Percentiles rank a stretch among this genome's conserved stretches.
Evolutionary conservation across 768 basidiomycete species (phyloP).

Genomic region (Dentipellis fragilis): DNA sequence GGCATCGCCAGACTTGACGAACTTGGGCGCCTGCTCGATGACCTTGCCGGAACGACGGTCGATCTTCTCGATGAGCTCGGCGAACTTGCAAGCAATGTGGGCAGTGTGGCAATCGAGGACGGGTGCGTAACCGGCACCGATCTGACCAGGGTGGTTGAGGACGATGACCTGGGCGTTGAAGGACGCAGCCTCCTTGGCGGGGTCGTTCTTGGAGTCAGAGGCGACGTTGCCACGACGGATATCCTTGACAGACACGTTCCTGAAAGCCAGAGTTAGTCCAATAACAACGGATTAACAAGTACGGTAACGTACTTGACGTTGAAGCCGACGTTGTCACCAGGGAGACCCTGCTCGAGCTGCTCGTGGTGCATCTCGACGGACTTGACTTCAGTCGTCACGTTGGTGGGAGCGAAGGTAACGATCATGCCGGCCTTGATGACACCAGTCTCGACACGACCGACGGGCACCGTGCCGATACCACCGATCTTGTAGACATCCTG

Average conservation of each 20-base stretch:
- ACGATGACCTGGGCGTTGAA: slow-evolving; percentile 99
- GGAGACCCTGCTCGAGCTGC: slow-evolving; percentile 86
- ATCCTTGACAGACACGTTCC: slow-evolving; percentile 99
- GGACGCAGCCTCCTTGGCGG: slow-evolving; percentile 96
- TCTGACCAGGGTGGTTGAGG: slow-evolving; percentile 99
- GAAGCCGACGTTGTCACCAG: slow-evolving; percentile 99
- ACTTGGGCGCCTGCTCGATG: slow-evolving; percentile 83
- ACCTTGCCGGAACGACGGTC: slow-evolving; percentile 97
- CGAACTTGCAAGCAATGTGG: slow-evolving; percentile 99
- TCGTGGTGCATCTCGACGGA: slow-evolving; percentile 99
- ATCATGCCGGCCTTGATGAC: slow-evolving; percentile 99
- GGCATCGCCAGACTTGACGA: slow-evolving; percentile 99
- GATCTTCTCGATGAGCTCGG: slow-evolving; percentile 98
- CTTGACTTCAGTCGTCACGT: slow-evolving; percentile 99
- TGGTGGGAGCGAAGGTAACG: slow-evolving; percentile 91
- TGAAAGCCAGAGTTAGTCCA: slow-evolving; percentile 23
- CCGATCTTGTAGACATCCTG: slow-evolving; percentile 99
- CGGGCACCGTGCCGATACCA: slow-evolving; percentile 99
- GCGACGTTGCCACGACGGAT: slow-evolving; percentile 99
- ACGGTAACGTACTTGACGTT: slow-evolving; percentile 75
- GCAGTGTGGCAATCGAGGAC: slow-evolving; percentile 99
- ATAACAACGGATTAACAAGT: neutral
- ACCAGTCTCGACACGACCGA: slow-evolving; percentile 99
- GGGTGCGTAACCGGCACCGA: slow-evolving; percentile 97
- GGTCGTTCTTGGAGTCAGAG: slow-evolving; percentile 99